These are phyloP conservation scores for Tilletia caries DNA, from an alignment of 1,284 basidiomycete genomes.

Conservation along the genomic window DNA sequence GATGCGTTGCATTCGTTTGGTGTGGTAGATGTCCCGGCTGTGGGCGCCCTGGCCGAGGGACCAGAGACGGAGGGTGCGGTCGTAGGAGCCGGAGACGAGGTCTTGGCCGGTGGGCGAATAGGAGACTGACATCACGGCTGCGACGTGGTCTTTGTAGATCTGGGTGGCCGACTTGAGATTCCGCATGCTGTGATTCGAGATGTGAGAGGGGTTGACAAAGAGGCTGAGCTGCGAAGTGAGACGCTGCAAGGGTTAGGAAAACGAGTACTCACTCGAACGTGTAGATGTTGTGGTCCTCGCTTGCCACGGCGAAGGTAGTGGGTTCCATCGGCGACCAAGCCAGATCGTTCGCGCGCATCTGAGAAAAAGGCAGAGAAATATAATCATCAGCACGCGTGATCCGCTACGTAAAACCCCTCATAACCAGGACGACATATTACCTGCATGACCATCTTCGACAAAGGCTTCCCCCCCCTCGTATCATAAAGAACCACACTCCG, in stretches of 20 bases:
- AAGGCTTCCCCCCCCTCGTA: constrained; percentile 88
- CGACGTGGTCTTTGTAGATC: constrained; percentile 96
- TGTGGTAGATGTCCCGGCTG: constrained; percentile 88
- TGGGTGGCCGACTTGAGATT: constrained; percentile 78
- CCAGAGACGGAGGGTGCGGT: constrained; percentile 91
- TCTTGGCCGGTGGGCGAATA: constrained; percentile 81
- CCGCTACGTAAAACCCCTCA: too few relatives aligned
- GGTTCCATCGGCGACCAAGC: constrained; percentile 96
- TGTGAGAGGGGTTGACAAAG: background rate
- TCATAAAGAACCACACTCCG: constrained; percentile 95
- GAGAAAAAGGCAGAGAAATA: background rate
- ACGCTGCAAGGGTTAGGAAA: background rate
- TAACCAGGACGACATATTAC: constrained; percentile 54
- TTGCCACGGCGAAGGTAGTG: constrained; percentile 82
- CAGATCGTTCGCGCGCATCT: constrained; percentile 69
- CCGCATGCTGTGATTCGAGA: constrained; percentile 61
- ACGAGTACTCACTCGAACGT: constrained; percentile 69
- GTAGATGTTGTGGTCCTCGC: constrained; percentile 97
- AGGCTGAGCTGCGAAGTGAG: background rate
- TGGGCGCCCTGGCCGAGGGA: constrained; percentile 74
- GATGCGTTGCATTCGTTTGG: constrained; percentile 96
- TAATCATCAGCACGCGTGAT: constrained; percentile 1
- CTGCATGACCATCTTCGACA: constrained; percentile 84
- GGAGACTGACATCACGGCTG: constrained; percentile 66
- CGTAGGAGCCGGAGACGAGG: constrained; percentile 94